Conservation (phyloP, 1,284 basidiomycete species). For the Sporisorium iseilematis-ciliati region DNA sequence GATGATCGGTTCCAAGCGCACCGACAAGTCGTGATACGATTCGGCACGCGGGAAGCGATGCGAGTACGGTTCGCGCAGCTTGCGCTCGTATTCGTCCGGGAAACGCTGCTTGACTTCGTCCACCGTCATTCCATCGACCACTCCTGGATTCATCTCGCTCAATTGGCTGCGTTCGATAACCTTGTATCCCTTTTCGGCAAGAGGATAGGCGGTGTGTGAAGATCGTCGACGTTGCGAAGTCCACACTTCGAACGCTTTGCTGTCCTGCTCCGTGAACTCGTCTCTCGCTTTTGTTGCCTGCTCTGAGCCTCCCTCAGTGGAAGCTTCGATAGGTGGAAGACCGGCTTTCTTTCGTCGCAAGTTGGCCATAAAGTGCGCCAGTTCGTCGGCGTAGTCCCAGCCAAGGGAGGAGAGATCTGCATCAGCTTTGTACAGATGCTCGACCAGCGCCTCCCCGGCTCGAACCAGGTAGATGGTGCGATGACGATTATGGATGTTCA, state of each 20-base stretch:
- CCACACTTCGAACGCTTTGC: constrained; percentile 80
- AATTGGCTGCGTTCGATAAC: constrained; percentile 95
- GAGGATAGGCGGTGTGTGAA: constrained; percentile 95
- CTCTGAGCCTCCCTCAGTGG: not conserved
- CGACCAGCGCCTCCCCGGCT: constrained; percentile 77
- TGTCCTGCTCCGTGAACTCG: constrained; percentile 41
- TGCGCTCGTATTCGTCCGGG: constrained; percentile 92
- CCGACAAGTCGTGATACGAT: constrained; percentile 84
- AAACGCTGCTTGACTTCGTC: constrained; percentile 90
- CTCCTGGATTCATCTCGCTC: constrained; percentile 91
- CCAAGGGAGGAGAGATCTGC: constrained; percentile 94
- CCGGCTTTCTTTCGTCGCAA: constrained; percentile 54
- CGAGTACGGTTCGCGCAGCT: constrained; percentile 90
- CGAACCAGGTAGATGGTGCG: constrained; percentile 77
- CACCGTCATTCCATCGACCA: constrained; percentile 86
- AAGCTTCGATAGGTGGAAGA: constrained; percentile 25
- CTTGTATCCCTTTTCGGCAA: constrained; percentile 76
- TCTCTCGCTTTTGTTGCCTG: constrained; percentile 24
- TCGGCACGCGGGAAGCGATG: constrained; percentile 75
- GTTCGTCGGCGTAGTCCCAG: constrained; percentile 88
- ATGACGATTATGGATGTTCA: constrained; percentile 95
- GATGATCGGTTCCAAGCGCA: constrained; percentile 80
- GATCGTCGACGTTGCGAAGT: constrained; percentile 92
- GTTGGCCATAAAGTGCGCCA: constrained; percentile 66
- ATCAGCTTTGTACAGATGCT: constrained; percentile 98